Base-by-base conservation (phyloP, 352 stramenopile species). In the Phytophthora fragariae region DNA sequence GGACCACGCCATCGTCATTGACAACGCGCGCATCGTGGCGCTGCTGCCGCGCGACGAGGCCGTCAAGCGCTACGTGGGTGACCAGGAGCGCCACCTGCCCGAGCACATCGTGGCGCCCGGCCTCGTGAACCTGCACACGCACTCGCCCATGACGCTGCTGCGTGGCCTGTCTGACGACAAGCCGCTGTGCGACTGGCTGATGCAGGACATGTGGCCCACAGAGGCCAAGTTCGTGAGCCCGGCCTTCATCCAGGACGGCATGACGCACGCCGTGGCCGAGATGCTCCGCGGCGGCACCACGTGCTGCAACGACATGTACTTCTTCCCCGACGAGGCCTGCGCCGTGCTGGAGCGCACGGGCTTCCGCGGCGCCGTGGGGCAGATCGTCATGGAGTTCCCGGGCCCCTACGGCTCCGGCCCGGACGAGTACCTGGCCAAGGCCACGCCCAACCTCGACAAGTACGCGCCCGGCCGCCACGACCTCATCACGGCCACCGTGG, bases 221-320 rank as follows among this genome's bases (percentile, higher is more conserved):
- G 92, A 98, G 64, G 85, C 68, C 54, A 79, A 89, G 47, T 96
- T 95, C 57, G 83, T 97, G 2, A 73, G 68, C 24, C 80, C 83
- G 3, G 83, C 89, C 15, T 97, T 97, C 65, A 77, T 97, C 19
- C 69, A 73, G 12, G 84, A 92, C 52, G 91, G 88, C 47, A 91
- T 89, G 68, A 81, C 78, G 17, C 87, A 96, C 55, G 91, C 90
- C 2, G 83, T 83, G 5, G 91, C 91, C n/a, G 92, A 98, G 81
- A 96, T 97, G 85, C 84, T 98, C n/a, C 85, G 89, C 19, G 75
- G 84, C 47, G 92, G 92, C 35, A 97, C 90, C 29, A 98, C 92
- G 15, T 97, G 91, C 75, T 95, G 88, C 75, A 97, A 97, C 62
- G 91, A 98, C 77, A 98, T 98, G 92, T 97, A 96, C 84, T 97